Base-by-base conservation (phyloP, 768 basidiomycete genomes). In the Lactifluus subvellereus region DNA sequence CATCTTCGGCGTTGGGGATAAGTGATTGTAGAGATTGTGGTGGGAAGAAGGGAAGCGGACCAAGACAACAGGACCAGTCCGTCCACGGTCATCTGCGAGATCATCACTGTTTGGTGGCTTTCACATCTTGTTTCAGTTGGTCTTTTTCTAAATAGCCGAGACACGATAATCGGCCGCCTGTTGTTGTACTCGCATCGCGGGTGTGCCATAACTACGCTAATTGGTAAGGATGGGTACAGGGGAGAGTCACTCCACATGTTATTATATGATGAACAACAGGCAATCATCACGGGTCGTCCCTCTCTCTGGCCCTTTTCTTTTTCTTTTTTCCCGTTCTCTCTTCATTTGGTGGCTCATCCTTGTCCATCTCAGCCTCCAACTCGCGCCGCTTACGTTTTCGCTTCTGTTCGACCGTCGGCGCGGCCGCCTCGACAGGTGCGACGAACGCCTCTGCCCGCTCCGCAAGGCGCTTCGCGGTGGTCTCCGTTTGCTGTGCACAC, bases 381-480 rank as follows among this genome's bases (percentile, higher is more conserved):
- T 66, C 64, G 37, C 78, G 80, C 60, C 73, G 75, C 53, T 75
- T 83, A 67, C 76, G 77, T 73, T 82, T 84, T 71, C 82, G 82
- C 72, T 88, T 93, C 72, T 93, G 87, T 72, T 88, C 88, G 16
- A 94, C 84, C 1, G 86, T 87, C 1, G 84, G 84, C 27, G 80
- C 89, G 2, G 81, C 82, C 22, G 77, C 77, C 73, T 99, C 96
- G n/a, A 76, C 79, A 2, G 97, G 97, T 2, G 94, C 91, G 51
- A 94, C 79, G 60, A 91, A 98, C 0, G 83, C 91, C 73, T 93
- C 87, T 58, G 91, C 91, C 22, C 97, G 87, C 72, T 91, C 86
- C 27, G 85, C 88, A 50, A 80, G 84, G 59, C 87, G 84, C 69
- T 86, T 83, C 27, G 82, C 86, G 5, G 84, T 83, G 11, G 81